These are phyloP conservation scores for Karstenula rhodostoma DNA, from an alignment of 2,329 filamentous ascomycete species.

Conservation along the genomic window DNA sequence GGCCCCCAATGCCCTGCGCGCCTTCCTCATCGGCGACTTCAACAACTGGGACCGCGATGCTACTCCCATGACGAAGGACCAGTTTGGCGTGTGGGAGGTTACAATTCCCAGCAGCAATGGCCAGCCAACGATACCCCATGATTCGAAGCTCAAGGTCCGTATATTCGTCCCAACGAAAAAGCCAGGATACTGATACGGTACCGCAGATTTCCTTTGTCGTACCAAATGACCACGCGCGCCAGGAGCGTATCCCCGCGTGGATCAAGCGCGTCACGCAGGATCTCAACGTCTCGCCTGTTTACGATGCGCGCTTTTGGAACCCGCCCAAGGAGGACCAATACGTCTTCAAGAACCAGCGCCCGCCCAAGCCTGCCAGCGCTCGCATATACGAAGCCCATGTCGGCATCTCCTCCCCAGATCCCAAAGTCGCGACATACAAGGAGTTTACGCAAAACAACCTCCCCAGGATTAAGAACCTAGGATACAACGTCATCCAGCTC, in stretches of 20 bases:
- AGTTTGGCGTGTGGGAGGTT: constrained; percentile 88
- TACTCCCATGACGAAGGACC: constrained; percentile 86
- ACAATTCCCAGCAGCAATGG: constrained; percentile 77
- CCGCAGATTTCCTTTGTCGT: constrained; percentile 81
- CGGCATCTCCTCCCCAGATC: constrained; percentile 92
- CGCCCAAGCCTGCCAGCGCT: constrained; percentile 83
- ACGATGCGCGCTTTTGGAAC: constrained; percentile 98
- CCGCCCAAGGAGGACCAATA: constrained; percentile 80
- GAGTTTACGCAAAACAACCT: constrained; percentile 95
- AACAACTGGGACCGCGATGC: constrained; percentile 88
- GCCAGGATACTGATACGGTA: constrained; percentile 18
- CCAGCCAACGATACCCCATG: constrained; percentile 82
- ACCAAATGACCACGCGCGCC: constrained; percentile 75
- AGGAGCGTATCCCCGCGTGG: constrained; percentile 93
- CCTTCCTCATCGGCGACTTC: constrained; percentile 92
- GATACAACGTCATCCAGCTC: constrained; percentile 97
- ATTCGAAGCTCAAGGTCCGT: constrained; percentile 91
- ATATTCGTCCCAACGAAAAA: neutral
- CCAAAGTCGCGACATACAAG: constrained; percentile 91
- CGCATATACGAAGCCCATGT: constrained; percentile 99
- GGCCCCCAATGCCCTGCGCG: constrained; percentile 88
- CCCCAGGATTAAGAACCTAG: constrained; percentile 85
- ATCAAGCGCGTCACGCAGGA: constrained; percentile 98
- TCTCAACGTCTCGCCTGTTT: constrained; percentile 84
- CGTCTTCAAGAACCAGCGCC: constrained; percentile 81